Base-by-base conservation (phyloP, 176 grass and related monocot genomes). In the Ananas comosus region DNA sequence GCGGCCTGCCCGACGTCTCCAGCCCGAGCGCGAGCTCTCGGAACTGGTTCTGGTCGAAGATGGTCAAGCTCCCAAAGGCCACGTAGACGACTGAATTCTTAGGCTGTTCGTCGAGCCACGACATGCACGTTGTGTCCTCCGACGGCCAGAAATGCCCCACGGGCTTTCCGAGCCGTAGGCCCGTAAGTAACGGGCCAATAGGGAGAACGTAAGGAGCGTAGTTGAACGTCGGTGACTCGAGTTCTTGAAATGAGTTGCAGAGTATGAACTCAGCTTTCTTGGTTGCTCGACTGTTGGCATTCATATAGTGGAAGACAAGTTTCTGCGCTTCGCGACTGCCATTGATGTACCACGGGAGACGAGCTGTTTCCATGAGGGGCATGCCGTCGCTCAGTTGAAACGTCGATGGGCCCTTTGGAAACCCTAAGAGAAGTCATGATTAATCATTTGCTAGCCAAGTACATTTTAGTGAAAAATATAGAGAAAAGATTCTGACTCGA, bases 11-110 rank as follows among this genome's bases (percentile, higher is more conserved):
- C 2, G 69, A 52, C 48, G 78, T 72, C 64, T 61, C 66, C 14
- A 95, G 75, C 52, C 83, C 87, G 13, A 87, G 47, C 0, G 83
- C 87, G 13, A 95, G 84, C 75, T 90, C 91, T 12, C 85, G 72
- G 53, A 95, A 70, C 66, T 53, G 70, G 0, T 13, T 12, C 13
- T 2, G 19, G 65, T 84, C 67, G 49, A 90, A 78, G 56, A 84
- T 57, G 0, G 78, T 47, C 13, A 75, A 64, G 83, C 87, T 95
- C 12, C 87, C 87, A 64, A 93, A 93, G n/a, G 89, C 86, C 13
- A 83, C 66, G 27, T 86, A 93, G 54, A 93, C 10, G 13, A 93
- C 86, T 1, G 90, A 83, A 12, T 70, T 48, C 0, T 66, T 52
- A 0, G 51, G 48, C 53, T 85, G 82, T 2, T 49, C 53, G 51